Evolutionary conservation across 1,284 basidiomycete species (phyloP).

Genomic region (Heliocybe sulcata): DNA sequence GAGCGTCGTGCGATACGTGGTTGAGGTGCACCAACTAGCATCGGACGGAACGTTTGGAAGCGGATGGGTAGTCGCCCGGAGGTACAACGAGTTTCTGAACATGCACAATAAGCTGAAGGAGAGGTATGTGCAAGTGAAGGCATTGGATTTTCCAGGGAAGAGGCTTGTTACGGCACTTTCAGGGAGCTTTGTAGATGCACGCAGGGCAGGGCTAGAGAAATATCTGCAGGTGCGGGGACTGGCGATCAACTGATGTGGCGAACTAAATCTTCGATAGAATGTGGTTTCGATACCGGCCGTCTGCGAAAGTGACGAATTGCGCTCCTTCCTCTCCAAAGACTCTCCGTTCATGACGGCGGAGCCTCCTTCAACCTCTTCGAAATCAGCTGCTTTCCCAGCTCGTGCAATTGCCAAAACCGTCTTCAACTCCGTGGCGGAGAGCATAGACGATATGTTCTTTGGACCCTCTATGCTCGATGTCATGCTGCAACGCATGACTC

Average conservation of each 20-base stretch:
- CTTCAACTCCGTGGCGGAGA: slow-evolving; percentile 84
- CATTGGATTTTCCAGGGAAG: slow-evolving; percentile 86
- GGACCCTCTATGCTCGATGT: slow-evolving; percentile 92
- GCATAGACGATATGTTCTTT: slow-evolving; percentile 91
- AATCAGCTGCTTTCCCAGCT: slow-evolving; percentile 45
- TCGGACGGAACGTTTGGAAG: slow-evolving; percentile 67
- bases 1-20: slow-evolving; percentile 87
- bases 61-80: slow-evolving; percentile 86
- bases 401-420: slow-evolving; percentile 76
- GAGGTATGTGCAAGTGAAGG: slow-evolving; percentile 56
- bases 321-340: slow-evolving; percentile 83
- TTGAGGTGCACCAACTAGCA: slow-evolving; percentile 86
- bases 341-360: slow-evolving; percentile 67
- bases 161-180: slow-evolving; percentile 79
- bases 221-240: slow-evolving; percentile 71
- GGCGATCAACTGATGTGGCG: slow-evolving; percentile 2
- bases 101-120: slow-evolving; percentile 84
- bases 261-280: slow-evolving; percentile 35
- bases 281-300: slow-evolving; percentile 68
- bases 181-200: slow-evolving; percentile 77
- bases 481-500: slow-evolving; percentile 82
- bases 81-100: slow-evolving; percentile 92
- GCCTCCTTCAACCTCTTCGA: slow-evolving; percentile 22
- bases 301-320: slow-evolving; percentile 80
- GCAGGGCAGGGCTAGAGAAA: slow-evolving; percentile 76